A percentile compares a stretch with the other conserved stretches of the same genome.
Evolutionary conservation across 2,329 filamentous ascomycete genomes (phyloP).

Genomic region (Talaromyces sp.): DNA sequence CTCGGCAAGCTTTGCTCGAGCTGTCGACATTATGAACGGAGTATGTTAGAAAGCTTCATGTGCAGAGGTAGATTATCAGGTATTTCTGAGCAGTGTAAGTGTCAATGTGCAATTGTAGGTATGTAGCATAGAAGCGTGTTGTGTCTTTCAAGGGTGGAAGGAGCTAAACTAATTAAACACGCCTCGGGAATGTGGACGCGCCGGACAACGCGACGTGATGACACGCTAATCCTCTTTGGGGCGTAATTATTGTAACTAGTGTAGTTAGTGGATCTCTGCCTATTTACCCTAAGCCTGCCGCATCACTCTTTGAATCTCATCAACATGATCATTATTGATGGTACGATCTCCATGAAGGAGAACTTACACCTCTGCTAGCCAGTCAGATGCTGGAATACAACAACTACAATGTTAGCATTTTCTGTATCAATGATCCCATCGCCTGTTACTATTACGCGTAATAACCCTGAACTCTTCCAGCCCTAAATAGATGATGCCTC

Average conservation of each 20-base stretch:
- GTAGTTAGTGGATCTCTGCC: neutral
- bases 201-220: slow-evolving; percentile 17
- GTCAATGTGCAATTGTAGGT: slow-evolving; percentile 36
- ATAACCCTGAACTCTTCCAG: neutral
- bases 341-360: neutral
- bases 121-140: slow-evolving; percentile 58
- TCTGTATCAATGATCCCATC: neutral
- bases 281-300: neutral
- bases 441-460: neutral
- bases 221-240: slow-evolving; percentile 3
- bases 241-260: neutral
- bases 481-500: neutral
- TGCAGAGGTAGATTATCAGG: neutral
- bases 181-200: slow-evolving; percentile 15
- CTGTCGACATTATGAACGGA: slow-evolving; percentile 29
- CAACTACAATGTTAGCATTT: neutral
- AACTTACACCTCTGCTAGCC: neutral
- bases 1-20: slow-evolving; percentile 57
- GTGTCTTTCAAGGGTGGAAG: neutral
- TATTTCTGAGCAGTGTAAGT: neutral
- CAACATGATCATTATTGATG: neutral
- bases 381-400: neutral
- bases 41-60: neutral
- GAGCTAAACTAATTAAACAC: slow-evolving; percentile 1
- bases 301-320: neutral